Evolutionary conservation across 2,329 filamentous ascomycete genomes (phyloP), one percentile per base, ranked within the genome.

Genomic region (Cytospora paraplurivora): DNA sequence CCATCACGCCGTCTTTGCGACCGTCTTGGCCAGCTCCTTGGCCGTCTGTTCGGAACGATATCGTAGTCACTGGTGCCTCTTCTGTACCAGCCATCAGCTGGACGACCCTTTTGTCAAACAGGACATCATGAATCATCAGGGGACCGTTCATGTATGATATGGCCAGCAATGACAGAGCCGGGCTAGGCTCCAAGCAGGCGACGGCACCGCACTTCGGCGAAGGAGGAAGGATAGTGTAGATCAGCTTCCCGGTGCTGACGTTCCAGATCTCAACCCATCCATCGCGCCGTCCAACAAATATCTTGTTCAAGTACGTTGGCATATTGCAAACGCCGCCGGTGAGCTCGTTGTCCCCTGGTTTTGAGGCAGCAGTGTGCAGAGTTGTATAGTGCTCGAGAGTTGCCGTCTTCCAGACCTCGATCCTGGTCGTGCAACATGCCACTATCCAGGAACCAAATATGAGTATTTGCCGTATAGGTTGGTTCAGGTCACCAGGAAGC

Each of bases 191-290:
- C 57, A 99, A 80, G 50, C 92, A 92, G 7, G 92, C 96, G n/a
- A 98, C 91, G 15, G 90, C 82, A 54, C 93, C 94, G 69, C 86
- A 89, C 59, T 88, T 83, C 2, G 88, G 81, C 10, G 85, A 84
- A 0, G 91, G 88, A 0, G 95, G 91, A 15, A 95, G 79, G 58
- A 99, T 88, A 1, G 93, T 96, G 76, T 97, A 96, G 34, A 99
- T 86, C 60, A 97, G 82, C 75, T 96, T 97, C 55, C 86, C 93
- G 4, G 92, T 97, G 73, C 90, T 96, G 66, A 99, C 81, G 73
- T 99, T 99, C 94, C 95, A 99, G 57, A 99, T 96, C 73, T 99
- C 95, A 10, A 97, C 88, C 75, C 88, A 90, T 7, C 95, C 95
- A 74, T 99, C 93, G 67, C 85, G 85, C 70, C 92, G 88, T 11